Evolutionary conservation across 352 stramenopile species (phyloP).

Genomic region (Pythium sukuiense): DNA sequence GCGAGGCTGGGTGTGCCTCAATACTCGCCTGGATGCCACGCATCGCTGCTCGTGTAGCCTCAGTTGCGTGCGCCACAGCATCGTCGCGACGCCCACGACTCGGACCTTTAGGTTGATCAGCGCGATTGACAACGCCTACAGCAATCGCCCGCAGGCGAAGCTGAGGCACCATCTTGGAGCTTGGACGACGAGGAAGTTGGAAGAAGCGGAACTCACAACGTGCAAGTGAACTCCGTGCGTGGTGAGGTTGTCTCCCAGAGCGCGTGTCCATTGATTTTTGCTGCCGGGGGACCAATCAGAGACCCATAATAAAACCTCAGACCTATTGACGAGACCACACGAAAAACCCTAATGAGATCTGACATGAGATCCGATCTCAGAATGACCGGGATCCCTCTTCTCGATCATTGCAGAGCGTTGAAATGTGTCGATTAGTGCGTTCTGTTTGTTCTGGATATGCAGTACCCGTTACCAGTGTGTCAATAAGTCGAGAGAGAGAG

Average conservation of each 20-base stretch:
- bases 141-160: conserved; percentile 3
- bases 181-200: too few species aligned
- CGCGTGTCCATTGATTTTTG: too few species aligned
- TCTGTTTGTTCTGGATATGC: too few species aligned
- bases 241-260: too few species aligned
- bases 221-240: too few species aligned
- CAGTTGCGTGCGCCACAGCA: not conserved
- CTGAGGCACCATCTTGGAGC: not conserved
- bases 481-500: too few species aligned
- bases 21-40: conserved; percentile 3
- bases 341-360: not conserved
- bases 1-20: not conserved
- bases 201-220: too few species aligned
- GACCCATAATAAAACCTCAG: not conserved
- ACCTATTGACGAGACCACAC: not conserved
- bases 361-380: not conserved
- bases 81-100: not conserved
- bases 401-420: too few species aligned
- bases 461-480: too few species aligned
- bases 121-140: not conserved
- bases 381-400: not conserved
- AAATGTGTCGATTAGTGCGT: too few species aligned
- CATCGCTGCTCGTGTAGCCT: not conserved
- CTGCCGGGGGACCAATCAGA: too few species aligned
- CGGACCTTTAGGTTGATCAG: not conserved